These are phyloP conservation scores for Stemphylium vesicarium DNA, from an alignment of 2,329 filamentous ascomycete species.

Conservation along the genomic window DNA sequence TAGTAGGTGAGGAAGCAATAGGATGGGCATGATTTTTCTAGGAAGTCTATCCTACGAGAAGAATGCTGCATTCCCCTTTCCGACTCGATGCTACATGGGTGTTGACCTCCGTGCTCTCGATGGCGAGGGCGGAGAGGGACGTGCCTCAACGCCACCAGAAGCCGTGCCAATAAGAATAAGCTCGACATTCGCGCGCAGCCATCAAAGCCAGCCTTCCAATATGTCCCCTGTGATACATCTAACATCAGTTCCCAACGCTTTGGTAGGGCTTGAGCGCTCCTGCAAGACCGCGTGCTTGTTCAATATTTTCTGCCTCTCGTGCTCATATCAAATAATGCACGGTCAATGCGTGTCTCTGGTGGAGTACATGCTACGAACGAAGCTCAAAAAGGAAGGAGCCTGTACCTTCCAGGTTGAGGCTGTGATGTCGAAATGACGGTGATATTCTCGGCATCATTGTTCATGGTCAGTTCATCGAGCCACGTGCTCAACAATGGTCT, in stretches of 20 bases:
- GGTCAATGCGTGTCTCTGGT: conserved; percentile 8
- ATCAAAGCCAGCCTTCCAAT: conserved; percentile 12
- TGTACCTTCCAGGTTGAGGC: neutral
- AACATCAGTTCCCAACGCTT: conserved; percentile 1
- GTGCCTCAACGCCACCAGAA: conserved; percentile 9
- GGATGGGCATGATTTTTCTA: neutral
- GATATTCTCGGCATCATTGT: neutral
- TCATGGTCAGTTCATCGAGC: conserved; percentile 9
- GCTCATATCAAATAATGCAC: neutral
- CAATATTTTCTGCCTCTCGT: neutral
- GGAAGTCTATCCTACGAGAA: conserved; percentile 16
- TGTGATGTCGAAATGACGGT: conserved; percentile 8
- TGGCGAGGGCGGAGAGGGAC: neutral
- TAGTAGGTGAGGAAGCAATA: conserved; percentile 6
- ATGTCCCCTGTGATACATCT: conserved; percentile 16
- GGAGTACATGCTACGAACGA: neutral
- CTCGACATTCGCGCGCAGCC: conserved; percentile 31
- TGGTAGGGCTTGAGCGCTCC: neutral
- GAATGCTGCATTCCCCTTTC: conserved; percentile 21
- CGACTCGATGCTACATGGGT: conserved; percentile 17
- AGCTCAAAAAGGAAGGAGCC: conserved; percentile 10
- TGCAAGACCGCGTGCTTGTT: neutral
- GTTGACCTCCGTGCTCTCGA: neutral
- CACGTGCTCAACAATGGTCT: conserved; percentile 28
- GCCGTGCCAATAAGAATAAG: conserved; percentile 36